Percentiles rank a stretch among this genome's conserved stretches.
Evolutionary conservation across 108 stramenopile species (phyloP).

Genomic region (Pseudonitzschia multistriata): DNA sequence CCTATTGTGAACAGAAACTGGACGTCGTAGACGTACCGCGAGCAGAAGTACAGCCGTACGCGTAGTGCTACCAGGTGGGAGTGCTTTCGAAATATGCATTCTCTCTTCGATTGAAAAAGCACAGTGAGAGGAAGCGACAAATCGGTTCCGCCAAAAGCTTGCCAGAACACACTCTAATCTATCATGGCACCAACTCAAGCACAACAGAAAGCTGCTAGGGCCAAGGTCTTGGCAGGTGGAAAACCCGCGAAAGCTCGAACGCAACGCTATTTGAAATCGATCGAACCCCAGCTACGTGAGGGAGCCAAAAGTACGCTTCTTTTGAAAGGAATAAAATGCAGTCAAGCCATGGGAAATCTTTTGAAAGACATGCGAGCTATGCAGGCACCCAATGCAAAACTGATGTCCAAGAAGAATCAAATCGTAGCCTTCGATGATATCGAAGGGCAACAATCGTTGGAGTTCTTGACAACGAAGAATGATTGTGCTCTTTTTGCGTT

Average conservation of each 20-base stretch:
- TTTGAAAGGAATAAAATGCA: constrained; percentile 86
- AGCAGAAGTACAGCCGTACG: too few species aligned
- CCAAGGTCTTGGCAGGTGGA: constrained; percentile 70
- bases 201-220: constrained; percentile 65
- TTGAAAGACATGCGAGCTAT: constrained; percentile 82
- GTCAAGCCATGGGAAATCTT: constrained; percentile 78
- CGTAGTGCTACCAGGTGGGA: too few species aligned
- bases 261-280: constrained; percentile 80
- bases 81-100: too few species aligned
- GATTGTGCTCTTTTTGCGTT: constrained; percentile 91
- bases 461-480: constrained; percentile 93
- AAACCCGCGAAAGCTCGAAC: constrained; percentile 85
- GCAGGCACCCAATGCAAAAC: constrained; percentile 80
- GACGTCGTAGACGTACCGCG: too few species aligned
- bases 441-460: constrained; percentile 74
- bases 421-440: constrained; percentile 80
- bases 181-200: constrained; percentile 85
- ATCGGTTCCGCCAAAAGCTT: neutral
- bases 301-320: constrained; percentile 74
- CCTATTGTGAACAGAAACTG: too few species aligned
- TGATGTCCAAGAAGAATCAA: constrained; percentile 83
- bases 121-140: too few species aligned
- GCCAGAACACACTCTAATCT: neutral
- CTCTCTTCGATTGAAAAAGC: too few species aligned
- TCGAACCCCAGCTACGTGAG: constrained; percentile 72